A percentile compares a stretch with the other conserved stretches of the same genome.
phyloP scores from a whole-genome alignment of 1,284 basidiomycete species.

The Puccinia triticina region DNA sequence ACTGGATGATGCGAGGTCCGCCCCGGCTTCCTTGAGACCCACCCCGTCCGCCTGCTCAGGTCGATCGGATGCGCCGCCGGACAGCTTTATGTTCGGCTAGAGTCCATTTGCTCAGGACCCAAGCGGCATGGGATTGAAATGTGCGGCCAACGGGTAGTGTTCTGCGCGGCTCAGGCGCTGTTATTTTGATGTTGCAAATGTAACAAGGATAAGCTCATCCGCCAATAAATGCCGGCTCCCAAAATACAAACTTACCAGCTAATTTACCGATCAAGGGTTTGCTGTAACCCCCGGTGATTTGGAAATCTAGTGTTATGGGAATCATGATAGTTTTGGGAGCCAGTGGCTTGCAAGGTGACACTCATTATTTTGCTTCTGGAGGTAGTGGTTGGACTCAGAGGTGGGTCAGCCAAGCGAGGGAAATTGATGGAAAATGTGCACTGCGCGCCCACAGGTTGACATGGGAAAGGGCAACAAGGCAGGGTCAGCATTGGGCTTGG shows the following conservation, averaged over 20 bases:
- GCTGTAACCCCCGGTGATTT: conserved; percentile 29
- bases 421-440: no score
- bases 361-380: neutral
- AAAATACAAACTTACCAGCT: conserved; percentile 6
- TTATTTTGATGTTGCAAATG: neutral
- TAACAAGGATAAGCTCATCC: neutral
- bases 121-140: conserved; percentile 32
- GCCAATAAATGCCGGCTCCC: neutral
- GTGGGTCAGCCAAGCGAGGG: neutral
- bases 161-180: neutral
- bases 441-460: no score
- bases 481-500: no score
- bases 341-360: neutral
- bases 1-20: no score
- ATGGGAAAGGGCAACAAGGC: no score
- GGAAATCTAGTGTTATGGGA: conserved; percentile 15
- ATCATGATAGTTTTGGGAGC: conserved; percentile 57
- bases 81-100: conserved; percentile 38
- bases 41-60: no score
- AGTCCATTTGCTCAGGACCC: conserved; percentile 28
- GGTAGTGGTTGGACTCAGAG: neutral
- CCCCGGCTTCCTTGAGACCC: no score
- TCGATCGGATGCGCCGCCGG: no score
- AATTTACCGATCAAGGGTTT: conserved; percentile 31
- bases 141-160: conserved; percentile 35